Evolutionary conservation across 169 alveolate species (phyloP), one percentile per base, ranked within the genome.

Genomic region (Cryptosporidium sp.): DNA sequence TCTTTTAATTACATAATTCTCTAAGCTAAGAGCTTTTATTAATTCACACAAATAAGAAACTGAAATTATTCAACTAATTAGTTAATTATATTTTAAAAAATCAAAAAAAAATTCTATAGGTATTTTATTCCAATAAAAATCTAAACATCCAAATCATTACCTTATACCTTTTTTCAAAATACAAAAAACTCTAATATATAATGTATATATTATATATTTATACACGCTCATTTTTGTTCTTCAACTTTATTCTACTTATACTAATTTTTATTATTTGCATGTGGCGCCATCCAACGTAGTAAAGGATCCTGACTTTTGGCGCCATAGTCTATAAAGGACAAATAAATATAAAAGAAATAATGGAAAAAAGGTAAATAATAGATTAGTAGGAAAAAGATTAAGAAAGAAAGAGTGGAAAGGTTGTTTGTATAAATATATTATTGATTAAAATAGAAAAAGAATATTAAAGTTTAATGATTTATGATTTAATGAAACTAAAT

Each of bases 271-370:
- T 26, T 8, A 56, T 26, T 23, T 56, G 10, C 67, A 56, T 56
- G 37, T 53, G 67, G 67, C 67, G 67, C 67, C 67, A 56, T 14
- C 8, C 21, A 23, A 10, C 5, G 8, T 56, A 10, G 2, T 26
- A 56, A 16, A 56, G 12, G 14, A 56, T 3, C 18, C 14, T 0
- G 8, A 29, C 18, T 56, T 56, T 56, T n/a, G 35, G 67, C 67
- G 67, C 67, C 67, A 56, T 16, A 2, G 67, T 56, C 67, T 23
- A n/a, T 23, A 56, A 56, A 56, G 35, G 67, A 56, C 67, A 23
- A 26, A 26, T 56, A 56, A 7, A n/a, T 56, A 26, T 7, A 53
- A 14, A 3, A 26, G 12, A 26, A 8, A 8, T 6, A 45, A 8
- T 42, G 62, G 62, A 18, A 23, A 21, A 16, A n/a, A 10, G n/a